Conservation (phyloP, 805 yeast genomes). For the Saccharomyces mikatae region DNA sequence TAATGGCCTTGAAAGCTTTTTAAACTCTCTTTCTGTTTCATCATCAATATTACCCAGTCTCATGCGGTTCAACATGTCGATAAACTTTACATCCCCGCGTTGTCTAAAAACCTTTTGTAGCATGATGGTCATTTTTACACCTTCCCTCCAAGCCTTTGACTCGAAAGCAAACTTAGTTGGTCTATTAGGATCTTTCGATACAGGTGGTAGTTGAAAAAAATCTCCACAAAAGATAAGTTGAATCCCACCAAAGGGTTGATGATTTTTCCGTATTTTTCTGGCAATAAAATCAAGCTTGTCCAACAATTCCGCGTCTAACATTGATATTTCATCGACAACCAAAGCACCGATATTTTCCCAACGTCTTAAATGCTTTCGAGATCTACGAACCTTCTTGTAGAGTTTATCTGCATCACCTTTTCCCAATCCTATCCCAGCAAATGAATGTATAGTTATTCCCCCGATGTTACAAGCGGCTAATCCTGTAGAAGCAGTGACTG, state of each 20-base stretch:
- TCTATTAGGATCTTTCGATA: slow-evolving; percentile 23
- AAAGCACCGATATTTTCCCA: slow-evolving; percentile 56
- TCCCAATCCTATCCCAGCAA: slow-evolving; percentile 72
- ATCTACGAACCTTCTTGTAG: slow-evolving; percentile 45
- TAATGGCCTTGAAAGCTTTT: slow-evolving; percentile 44
- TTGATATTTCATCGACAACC: slow-evolving; percentile 70
- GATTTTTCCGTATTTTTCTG: slow-evolving; percentile 37
- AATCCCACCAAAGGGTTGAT: slow-evolving; percentile 69
- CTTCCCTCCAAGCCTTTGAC: slow-evolving; percentile 50
- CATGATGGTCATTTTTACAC: slow-evolving; percentile 50
- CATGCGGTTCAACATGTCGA: slow-evolving; percentile 68
- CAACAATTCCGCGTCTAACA: slow-evolving; percentile 65
- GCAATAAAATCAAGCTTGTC: slow-evolving; percentile 60
- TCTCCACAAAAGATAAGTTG: slow-evolving; percentile 75
- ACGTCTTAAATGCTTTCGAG: slow-evolving; percentile 39
- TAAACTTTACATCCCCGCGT: slow-evolving; percentile 60
- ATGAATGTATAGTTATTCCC: slow-evolving; percentile 69
- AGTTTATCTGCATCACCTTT: slow-evolving; percentile 41
- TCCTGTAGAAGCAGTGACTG: slow-evolving; percentile 80
- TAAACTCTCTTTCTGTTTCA: slow-evolving; percentile 43
- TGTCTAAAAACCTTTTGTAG: slow-evolving; percentile 67
- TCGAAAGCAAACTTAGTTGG: slow-evolving; percentile 55
- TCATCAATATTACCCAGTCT: slow-evolving; percentile 52
- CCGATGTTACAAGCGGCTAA: slow-evolving; percentile 77
- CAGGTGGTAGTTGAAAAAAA: slow-evolving; percentile 75